Base-by-base conservation (phyloP, 164 flowering plant genomes). In the Stephania japonica region DNA sequence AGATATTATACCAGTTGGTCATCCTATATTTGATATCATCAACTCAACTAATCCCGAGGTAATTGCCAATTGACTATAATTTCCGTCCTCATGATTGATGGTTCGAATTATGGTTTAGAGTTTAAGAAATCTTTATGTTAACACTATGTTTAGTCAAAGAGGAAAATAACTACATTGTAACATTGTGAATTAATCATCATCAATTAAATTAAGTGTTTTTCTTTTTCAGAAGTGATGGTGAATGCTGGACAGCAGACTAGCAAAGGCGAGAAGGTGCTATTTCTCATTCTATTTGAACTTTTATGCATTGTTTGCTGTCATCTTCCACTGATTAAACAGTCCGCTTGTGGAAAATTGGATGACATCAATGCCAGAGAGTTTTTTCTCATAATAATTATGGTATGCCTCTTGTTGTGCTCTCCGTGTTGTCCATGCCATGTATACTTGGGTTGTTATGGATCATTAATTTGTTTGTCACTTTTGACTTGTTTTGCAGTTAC, bases 181-280 rank as follows among this genome's bases (percentile, higher is more conserved):
- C 12, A 44, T 44, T 44, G 11, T 44, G 49, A 7, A 9, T 44
- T 13, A 44, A 13, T 44, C 49, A 44, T 44, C 49, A 44, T 95
- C 98, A 43, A 89, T 87, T 76, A 83, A 84, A 83, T 98, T 98
- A 72, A 92, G 87, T 79, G 92, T 98, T 73, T 92, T 95, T 79
- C 83, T 95, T 65, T 96, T 92, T 77, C 92, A 98, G 99, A 95
- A 87, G 99, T 95, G 80, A 87, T 95, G 98, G 87, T 87, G 84
- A 93, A 95, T 87, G 98, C 98, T 77, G 98, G 99, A 62, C 94
- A 90, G 68, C 77, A 72, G 62, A 88, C 93, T 26, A 86, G 65
- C 73, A 91, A 86, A 76, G 99, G 98, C 68, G 98, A 95, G 21
- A 96, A 91, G 90, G 99, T 93, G 79, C 68, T 19, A 53, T 14